A percentile compares a stretch with the other conserved stretches of the same genome.
phyloP scores from a whole-genome alignment of 768 basidiomycete genomes.

The Cubamyces lactineus region DNA sequence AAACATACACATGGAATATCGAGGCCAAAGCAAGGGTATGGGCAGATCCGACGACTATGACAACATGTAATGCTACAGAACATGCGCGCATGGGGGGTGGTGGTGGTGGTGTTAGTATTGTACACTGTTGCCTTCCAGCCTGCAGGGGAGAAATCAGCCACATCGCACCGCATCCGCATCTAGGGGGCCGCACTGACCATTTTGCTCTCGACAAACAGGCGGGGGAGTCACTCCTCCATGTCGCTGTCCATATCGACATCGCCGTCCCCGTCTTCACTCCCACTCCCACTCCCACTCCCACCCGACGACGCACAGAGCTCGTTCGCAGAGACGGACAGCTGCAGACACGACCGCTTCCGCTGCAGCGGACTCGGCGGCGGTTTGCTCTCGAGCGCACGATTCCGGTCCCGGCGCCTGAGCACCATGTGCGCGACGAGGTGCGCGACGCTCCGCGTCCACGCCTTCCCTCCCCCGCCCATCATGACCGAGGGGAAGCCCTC shows the following conservation, averaged over 20 bases:
- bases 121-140: slow-evolving; percentile 26
- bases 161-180: neutral
- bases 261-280: neutral
- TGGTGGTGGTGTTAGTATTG: slow-evolving; percentile 21
- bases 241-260: slow-evolving; percentile 7
- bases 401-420: slow-evolving; percentile 45
- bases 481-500: slow-evolving; percentile 15
- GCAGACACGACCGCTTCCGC: slow-evolving; percentile 38
- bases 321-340: slow-evolving; percentile 25
- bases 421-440: slow-evolving; percentile 55
- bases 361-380: slow-evolving; percentile 29
- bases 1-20: slow-evolving; percentile 18
- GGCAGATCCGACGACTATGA: slow-evolving; percentile 22
- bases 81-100: slow-evolving; percentile 24
- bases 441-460: slow-evolving; percentile 35
- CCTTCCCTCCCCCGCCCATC: slow-evolving; percentile 24
- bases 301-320: slow-evolving; percentile 15
- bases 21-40: slow-evolving; percentile 24
- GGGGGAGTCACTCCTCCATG: slow-evolving; percentile 20
- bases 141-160: neutral
- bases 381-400: slow-evolving; percentile 43
- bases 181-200: slow-evolving; percentile 12
- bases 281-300: neutral
- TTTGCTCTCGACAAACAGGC: slow-evolving; percentile 23
- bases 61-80: slow-evolving; percentile 28